A percentile compares a stretch with the other conserved stretches of the same genome.
These are phyloP conservation scores for Kwoniella shivajii DNA, from an alignment of 1,284 basidiomycete species.

Conservation along the genomic window DNA sequence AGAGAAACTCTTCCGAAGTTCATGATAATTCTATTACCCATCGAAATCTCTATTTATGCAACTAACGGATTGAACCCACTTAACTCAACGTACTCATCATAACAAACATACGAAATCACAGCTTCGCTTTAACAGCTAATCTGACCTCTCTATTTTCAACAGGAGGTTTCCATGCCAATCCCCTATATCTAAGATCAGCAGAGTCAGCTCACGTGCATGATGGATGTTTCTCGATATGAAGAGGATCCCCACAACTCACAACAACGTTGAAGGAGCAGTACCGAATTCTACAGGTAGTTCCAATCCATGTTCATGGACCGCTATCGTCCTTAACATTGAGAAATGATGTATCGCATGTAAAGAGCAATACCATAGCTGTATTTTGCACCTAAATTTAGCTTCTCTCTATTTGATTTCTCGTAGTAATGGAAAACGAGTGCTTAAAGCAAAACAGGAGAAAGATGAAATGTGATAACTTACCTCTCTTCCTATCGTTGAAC, in stretches of 20 bases:
- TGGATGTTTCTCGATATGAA: neutral
- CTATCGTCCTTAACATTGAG: constrained; percentile 51
- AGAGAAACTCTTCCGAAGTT: too few species aligned
- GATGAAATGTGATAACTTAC: constrained; percentile 27
- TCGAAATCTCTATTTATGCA: too few species aligned
- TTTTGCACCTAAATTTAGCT: neutral
- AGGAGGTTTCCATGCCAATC: constrained; percentile 21
- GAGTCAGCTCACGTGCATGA: too few species aligned
- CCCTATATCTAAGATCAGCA: constrained; percentile 27
- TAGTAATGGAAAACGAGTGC: too few species aligned
- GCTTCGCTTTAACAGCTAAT: constrained; percentile 18
- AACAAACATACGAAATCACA: constrained; percentile 15
- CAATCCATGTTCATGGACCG: constrained; percentile 50
- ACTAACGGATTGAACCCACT: too few species aligned
- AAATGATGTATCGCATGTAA: constrained; percentile 51
- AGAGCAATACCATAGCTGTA: constrained; percentile 50
- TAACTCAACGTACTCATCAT: too few species aligned
- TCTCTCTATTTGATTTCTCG: too few species aligned
- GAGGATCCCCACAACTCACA: constrained; percentile 22
- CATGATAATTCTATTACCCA: too few species aligned
- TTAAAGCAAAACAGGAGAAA: neutral
- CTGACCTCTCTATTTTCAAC: constrained; percentile 18
- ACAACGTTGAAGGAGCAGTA: constrained; percentile 48
- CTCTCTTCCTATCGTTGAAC: constrained; percentile 43
- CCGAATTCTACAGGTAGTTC: constrained; percentile 49